Percentiles rank a stretch among this genome's conserved stretches.
phyloP scores from a whole-genome alignment of 192 early-diverging fungal genomes.

The Rhizophagus clarus region DNA sequence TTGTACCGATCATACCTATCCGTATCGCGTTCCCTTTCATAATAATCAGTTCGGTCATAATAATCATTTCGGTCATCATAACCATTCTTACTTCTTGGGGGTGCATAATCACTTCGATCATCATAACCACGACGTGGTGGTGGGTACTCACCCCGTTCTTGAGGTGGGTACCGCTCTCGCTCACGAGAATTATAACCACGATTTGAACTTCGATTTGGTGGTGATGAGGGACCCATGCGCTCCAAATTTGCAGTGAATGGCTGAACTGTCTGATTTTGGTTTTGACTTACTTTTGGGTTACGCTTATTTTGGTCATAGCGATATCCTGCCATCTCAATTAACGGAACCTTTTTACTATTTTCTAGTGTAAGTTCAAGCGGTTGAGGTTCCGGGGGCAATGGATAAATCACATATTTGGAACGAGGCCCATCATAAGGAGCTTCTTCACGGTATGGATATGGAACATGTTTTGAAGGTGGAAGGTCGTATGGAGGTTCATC shows the following conservation, averaged over 20 bases:
- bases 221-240: not conserved
- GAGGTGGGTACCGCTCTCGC: not conserved
- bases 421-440: constrained; percentile 13
- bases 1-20: constrained; percentile 6
- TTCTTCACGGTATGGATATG: constrained; percentile 18
- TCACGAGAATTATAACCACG: constrained; percentile 18
- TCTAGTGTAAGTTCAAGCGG: not conserved
- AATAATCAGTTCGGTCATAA: too few relatives aligned
- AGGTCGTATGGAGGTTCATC: constrained; percentile 8
- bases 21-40: not conserved
- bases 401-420: not conserved
- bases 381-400: constrained; percentile 15
- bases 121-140: not conserved
- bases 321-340: constrained; percentile 33
- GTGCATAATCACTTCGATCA: not conserved
- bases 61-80: constrained; percentile 7
- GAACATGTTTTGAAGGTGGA: not conserved
- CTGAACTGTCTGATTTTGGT: not conserved
- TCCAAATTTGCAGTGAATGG: not conserved
- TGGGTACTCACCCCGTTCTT: not conserved
- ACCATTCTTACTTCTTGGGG: not conserved
- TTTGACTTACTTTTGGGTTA: not conserved
- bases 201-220: not conserved
- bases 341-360: constrained; percentile 5
- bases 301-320: constrained; percentile 25